Base-by-base conservation (phyloP, 257 asterid species). In the Anisodus tanguticus region DNA sequence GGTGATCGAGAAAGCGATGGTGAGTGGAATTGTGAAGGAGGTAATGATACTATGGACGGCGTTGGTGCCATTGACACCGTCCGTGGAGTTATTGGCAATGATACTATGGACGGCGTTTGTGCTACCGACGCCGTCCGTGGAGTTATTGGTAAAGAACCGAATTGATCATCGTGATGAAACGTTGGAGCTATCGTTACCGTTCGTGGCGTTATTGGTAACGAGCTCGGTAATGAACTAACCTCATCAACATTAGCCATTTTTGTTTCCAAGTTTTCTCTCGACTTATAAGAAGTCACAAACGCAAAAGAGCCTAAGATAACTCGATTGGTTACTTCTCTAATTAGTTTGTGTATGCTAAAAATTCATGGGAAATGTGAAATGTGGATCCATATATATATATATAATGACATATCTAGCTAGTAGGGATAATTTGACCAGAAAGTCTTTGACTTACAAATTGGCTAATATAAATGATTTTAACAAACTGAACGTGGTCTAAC, bases 1-100 rank as follows among this genome's bases (percentile, higher is more conserved):
- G 97, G 97, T 8, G 98, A 93, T 39, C 97, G 89, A 37, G 97
- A 86, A 5, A 94, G 86, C 3, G 98, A 94, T 0, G 97, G 98
- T 5, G 98, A 94, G 89, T 94, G 94, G 88, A 31, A 88, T 26
- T 92, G 98, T 9, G 98, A 93, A 2, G 97, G 93, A 8, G 98
- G 98, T 54, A 90, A 91, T 0, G 98, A 93, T 12, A 91, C 91
- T 47, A 90, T 86, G 9, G 94, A 90, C 1, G 91, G 90, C 0
- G 91, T 81, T 13, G 81, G 84, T 19, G 88, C 87, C 0, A 82
- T 51, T 2, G 89, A 86, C 0, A 64, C 79, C 17, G 88, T 84
- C 80, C 89, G 87, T 4, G 95, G 95, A 57, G 95, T 90, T 82
- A 87, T 82, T 39, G 97, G 93, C 54, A 88, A 88, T 0, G 94